Base-by-base conservation (phyloP, 805 yeast species). In the Candida michaelii region DNA sequence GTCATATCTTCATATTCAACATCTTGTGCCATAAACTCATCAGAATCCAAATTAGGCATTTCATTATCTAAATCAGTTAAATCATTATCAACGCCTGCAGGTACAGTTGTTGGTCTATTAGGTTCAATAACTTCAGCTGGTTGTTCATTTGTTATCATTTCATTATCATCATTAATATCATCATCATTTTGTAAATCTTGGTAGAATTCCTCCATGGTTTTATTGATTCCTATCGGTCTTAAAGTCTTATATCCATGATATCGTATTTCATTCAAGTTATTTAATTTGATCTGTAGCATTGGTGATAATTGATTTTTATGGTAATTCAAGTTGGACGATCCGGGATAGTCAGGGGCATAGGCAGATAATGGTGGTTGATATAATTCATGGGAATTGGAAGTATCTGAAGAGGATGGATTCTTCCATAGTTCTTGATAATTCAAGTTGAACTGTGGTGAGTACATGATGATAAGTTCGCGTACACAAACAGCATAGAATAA, bases 311-410 rank as follows among this genome's bases (percentile, higher is more conserved):
- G 29, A 19, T 36, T 35, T 11, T 39, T 18, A 11, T 15, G 19
- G 13, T 44, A 36, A 9, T 46, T 30, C 7, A 54, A 16, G 33
- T 51, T 53, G 7, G 59, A 54, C 2, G 47, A 36, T 1, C 65
- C 66, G 9, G 63, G 60, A 43, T 64, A 60, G 15, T 73, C 76
- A 3, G 82, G 69, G 0, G 80, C 69, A 50, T 78, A 79, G 2
- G 81, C 77, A 14, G 77, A 70, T 16, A 79, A 55, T 7, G 83
- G 80, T 2, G 82, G 83, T 1, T 79, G 79, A 46, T 58, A 66
- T 27, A 54, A 45, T 27, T 53, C 27, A 16, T 24, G 29, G 24
- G 47, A 32, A 29, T 59, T 27, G 40, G 55, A 52, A n/a, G 54
- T 16, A 24, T 35, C 31, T 4, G 16, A 5, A 17, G 39, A 16